These are phyloP conservation scores for Rhizopogon rudus DNA, from an alignment of 768 basidiomycete genomes.

Conservation along the genomic window DNA sequence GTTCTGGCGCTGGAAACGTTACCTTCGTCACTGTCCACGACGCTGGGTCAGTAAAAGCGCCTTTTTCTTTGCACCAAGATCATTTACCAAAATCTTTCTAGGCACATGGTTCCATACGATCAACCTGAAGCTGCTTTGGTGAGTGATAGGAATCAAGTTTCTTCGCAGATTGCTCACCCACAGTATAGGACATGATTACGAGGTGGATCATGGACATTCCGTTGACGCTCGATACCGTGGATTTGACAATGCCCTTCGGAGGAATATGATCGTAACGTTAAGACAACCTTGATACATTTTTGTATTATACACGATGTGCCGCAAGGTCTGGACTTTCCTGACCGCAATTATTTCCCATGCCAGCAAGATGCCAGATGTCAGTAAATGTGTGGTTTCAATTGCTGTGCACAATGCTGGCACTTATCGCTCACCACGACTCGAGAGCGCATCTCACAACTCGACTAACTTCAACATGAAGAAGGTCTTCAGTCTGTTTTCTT, in stretches of 20 bases:
- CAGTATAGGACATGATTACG: slow-evolving; percentile 49
- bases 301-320: not conserved
- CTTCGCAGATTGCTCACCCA: not conserved
- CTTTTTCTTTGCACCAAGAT: not conserved
- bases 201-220: slow-evolving; percentile 54
- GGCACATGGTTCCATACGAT: slow-evolving; percentile 89
- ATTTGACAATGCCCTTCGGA: not conserved
- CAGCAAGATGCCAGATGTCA: too few species aligned
- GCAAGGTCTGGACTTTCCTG: too few species aligned
- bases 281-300: not conserved
- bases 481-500: slow-evolving; percentile 26
- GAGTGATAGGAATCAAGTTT: slow-evolving; percentile 16
- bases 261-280: not conserved
- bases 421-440: too few species aligned
- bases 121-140: slow-evolving; percentile 85
- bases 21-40: slow-evolving; percentile 76
- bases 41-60: slow-evolving; percentile 58
- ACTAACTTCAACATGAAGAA: slow-evolving; percentile 29
- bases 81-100: slow-evolving; percentile 19
- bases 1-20: slow-evolving; percentile 72
- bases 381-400: too few species aligned
- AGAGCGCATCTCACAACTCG: not conserved
- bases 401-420: too few species aligned
- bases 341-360: too few species aligned
- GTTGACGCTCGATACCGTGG: slow-evolving; percentile 21